Conservation (phyloP, 169 alveolate genomes). For the Plasmodium cynomolgi region DNA sequence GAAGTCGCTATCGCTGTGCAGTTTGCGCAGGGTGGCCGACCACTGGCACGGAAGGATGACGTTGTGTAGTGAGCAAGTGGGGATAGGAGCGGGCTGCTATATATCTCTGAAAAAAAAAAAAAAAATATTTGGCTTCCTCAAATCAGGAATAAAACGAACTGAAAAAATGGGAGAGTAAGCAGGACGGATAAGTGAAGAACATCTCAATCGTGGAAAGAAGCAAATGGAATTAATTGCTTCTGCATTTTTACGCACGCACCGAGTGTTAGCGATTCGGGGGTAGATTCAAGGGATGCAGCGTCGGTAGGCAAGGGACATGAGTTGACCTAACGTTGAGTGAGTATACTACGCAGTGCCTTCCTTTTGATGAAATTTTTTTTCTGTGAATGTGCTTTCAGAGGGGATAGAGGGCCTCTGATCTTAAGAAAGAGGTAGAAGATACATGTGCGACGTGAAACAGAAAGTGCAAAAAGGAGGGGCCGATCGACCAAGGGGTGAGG, state of each 20-base stretch:
- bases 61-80: background rate
- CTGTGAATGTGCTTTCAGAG: background rate
- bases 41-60: background rate
- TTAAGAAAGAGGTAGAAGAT: background rate
- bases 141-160: too few relatives aligned
- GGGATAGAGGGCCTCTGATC: background rate
- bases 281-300: background rate
- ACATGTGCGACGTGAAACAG: background rate
- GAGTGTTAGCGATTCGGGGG: background rate
- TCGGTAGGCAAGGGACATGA: background rate
- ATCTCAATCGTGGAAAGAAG: background rate
- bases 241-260: background rate
- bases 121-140: background rate
- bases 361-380: background rate
- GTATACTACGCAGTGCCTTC: background rate
- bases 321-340: background rate
- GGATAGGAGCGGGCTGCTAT: background rate
- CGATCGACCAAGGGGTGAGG: background rate
- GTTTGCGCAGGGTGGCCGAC: background rate
- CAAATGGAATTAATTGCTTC: background rate
- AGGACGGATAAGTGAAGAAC: background rate
- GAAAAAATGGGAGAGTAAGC: background rate
- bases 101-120: too few relatives aligned
- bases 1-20: background rate
- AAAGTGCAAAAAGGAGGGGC: background rate